Evolutionary conservation across 2,329 filamentous ascomycete species (phyloP).

Genomic region (Talaromyces atroroseus): DNA sequence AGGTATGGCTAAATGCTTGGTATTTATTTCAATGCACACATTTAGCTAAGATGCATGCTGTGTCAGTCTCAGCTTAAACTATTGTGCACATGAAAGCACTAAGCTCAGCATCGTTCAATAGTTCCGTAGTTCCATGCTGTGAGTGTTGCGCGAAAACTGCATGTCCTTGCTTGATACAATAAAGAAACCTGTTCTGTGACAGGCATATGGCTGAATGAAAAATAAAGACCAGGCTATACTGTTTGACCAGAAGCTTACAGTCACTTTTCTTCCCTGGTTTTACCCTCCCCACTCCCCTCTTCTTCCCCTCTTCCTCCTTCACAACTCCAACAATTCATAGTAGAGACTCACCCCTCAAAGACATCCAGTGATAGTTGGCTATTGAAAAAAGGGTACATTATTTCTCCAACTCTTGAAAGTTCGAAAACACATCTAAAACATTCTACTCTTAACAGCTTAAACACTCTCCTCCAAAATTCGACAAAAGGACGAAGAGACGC

Average conservation of each 20-base stretch:
- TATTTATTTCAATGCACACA: too few species aligned
- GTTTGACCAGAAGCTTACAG: background rate
- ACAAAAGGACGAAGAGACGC: background rate
- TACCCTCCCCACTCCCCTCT: background rate
- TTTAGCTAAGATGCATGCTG: too few species aligned
- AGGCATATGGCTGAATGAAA: too few species aligned
- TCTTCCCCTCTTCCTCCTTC: too few species aligned
- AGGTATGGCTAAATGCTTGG: too few species aligned
- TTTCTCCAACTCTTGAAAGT: background rate
- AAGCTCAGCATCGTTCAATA: too few species aligned
- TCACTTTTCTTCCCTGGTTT: background rate
- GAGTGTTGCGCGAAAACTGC: background rate
- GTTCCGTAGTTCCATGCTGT: background rate
- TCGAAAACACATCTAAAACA: background rate
- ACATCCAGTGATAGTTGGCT: background rate
- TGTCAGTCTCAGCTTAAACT: too few species aligned
- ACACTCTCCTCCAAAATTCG: background rate
- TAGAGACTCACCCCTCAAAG: too few species aligned
- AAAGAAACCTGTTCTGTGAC: background rate
- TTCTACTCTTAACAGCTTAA: background rate
- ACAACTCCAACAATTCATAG: background rate
- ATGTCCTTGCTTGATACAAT: background rate
- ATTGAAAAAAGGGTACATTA: background rate
- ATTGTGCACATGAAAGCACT: too few species aligned
- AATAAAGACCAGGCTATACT: background rate